A percentile compares a stretch with the other conserved stretches of the same genome.
Conservation (phyloP, 306 rosid species). For the Phaseolus lunatus region DNA sequence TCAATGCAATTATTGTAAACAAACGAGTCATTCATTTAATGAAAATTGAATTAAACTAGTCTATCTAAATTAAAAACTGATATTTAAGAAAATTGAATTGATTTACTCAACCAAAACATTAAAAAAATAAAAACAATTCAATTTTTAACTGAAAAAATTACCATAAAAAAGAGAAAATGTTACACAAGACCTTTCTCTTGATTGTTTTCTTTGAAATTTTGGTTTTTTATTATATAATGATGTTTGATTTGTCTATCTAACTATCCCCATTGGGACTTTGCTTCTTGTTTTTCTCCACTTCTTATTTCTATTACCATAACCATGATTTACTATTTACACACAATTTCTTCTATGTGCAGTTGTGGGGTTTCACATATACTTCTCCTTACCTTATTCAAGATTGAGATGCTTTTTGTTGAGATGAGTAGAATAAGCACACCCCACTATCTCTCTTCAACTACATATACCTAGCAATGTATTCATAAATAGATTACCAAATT, state of each 20-base stretch:
- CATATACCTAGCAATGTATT: no score
- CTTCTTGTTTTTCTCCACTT: background rate
- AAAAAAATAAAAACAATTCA: no score
- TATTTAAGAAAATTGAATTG: no score
- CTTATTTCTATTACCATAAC: background rate
- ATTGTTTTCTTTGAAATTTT: background rate
- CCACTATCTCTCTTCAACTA: no score
- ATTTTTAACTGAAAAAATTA: no score
- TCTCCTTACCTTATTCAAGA: constrained; percentile 58
- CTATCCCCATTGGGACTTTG: no score
- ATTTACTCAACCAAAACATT: no score
- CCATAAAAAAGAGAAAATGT: no score
- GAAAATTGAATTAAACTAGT: no score
- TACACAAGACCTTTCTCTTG: no score
- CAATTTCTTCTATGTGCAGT: constrained; percentile 58
- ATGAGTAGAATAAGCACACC: no score
- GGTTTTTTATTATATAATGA: background rate
- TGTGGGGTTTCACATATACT: constrained; percentile 85
- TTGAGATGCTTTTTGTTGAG: background rate
- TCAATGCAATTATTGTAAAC: background rate
- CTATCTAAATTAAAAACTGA: no score
- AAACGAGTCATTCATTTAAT: background rate
- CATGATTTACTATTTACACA: background rate
- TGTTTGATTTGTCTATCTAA: background rate
- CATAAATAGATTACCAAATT: background rate